These are phyloP conservation scores for Saccharum hybrid DNA, from an alignment of 202 grass and related monocot genomes.

Conservation along the genomic window DNA sequence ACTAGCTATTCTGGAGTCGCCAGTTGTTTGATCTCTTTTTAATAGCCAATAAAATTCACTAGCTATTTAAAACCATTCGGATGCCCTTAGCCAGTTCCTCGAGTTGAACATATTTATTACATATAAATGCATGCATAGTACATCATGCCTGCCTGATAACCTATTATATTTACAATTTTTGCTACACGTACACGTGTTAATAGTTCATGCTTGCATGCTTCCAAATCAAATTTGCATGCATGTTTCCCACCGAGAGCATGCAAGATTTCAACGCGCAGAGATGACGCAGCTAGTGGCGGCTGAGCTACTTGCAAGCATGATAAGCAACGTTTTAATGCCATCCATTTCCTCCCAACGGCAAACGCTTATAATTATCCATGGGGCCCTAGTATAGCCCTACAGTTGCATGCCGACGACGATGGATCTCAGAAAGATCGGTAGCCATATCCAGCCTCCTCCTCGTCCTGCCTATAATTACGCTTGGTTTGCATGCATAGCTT, in stretches of 20 bases:
- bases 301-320: not conserved
- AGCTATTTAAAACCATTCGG: no score
- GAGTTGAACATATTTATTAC: no score
- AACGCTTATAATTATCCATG: conserved; percentile 2
- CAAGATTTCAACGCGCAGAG: not conserved
- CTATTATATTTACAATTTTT: not conserved
- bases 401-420: conserved; percentile 3
- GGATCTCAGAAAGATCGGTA: not conserved
- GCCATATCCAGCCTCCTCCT: not conserved
- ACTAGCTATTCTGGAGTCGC: no score
- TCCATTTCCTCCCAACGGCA: conserved; percentile 2
- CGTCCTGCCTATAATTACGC: conserved; percentile 40
- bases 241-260: not conserved
- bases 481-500: conserved; percentile 28
- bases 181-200: not conserved
- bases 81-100: no score
- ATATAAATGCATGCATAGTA: no score
- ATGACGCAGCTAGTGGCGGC: not conserved
- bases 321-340: conserved; percentile 7
- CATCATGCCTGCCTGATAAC: no score
- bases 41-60: no score
- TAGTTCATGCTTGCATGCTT: not conserved
- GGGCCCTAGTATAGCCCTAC: not conserved
- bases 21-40: no score
- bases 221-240: not conserved